These are phyloP conservation scores for Colletotrichum siamense DNA, from an alignment of 2,329 filamentous ascomycete species.

Conservation along the genomic window DNA sequence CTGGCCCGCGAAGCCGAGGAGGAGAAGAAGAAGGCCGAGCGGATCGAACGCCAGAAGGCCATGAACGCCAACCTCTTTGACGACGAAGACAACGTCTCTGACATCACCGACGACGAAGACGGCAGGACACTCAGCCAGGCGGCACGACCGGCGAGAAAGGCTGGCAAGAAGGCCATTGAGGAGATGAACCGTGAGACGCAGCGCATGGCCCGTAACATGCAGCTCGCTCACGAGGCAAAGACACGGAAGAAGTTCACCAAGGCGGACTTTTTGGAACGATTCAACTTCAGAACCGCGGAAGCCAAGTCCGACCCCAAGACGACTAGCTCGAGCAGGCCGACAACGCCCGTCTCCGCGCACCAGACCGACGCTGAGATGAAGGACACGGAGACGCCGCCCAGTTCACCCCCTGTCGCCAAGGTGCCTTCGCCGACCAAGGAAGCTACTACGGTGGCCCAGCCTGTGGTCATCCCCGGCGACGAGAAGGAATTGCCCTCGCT, in stretches of 20 bases:
- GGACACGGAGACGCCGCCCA: conserved; percentile 71
- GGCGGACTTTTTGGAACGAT: conserved; percentile 80
- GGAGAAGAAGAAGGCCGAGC: conserved; percentile 52
- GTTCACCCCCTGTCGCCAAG: conserved; percentile 61
- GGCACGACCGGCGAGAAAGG: conserved; percentile 76
- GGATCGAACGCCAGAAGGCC: conserved; percentile 40
- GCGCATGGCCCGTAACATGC: conserved; percentile 86
- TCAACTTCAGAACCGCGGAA: conserved; percentile 69
- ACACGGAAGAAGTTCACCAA: conserved; percentile 92
- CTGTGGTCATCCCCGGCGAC: conserved; percentile 16
- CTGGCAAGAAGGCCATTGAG: conserved; percentile 92
- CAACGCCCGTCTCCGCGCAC: conserved; percentile 47
- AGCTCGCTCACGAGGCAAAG: conserved; percentile 86
- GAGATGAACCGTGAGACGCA: conserved; percentile 97
- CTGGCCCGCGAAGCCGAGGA: conserved; percentile 69
- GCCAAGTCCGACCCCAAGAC: conserved; percentile 36
- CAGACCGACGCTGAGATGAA: conserved; percentile 58
- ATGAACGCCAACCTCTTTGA: conserved; percentile 41
- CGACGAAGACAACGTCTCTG: conserved; percentile 58
- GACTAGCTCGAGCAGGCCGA: conserved; percentile 61
- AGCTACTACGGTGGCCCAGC: conserved; percentile 12
- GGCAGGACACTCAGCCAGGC: conserved; percentile 73
- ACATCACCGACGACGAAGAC: conserved; percentile 66
- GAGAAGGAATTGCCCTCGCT: conserved; percentile 42
- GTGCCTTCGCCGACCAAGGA: conserved; percentile 28